phyloP scores from a whole-genome alignment of 2,329 filamentous ascomycete genomes.

The Boeremia lycopersici region DNA sequence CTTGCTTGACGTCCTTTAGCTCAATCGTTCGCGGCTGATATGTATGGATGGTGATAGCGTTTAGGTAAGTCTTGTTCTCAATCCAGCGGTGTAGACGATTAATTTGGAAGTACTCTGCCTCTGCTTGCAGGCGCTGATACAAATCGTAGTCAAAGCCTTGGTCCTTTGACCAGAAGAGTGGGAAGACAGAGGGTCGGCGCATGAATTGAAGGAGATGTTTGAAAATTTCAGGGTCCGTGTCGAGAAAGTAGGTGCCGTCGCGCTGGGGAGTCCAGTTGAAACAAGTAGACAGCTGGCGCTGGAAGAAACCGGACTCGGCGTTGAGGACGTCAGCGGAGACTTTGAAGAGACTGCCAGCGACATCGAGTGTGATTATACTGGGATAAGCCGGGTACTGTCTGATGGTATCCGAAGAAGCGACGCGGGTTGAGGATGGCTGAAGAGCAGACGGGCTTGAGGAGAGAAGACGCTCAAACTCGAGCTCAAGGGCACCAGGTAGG shows the following conservation, averaged over 20 bases:
- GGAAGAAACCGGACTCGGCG: constrained; percentile 18
- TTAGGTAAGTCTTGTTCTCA: constrained; percentile 24
- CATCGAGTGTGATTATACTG: constrained; percentile 19
- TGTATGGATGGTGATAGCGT: constrained; percentile 22
- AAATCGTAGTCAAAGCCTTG: constrained; percentile 43
- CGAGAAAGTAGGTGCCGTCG: constrained; percentile 48
- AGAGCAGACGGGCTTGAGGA: neutral
- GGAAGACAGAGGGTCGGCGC: constrained; percentile 23
- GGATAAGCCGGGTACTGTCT: neutral
- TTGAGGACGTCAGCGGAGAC: constrained; percentile 11
- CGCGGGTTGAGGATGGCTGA: neutral
- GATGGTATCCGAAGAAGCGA: neutral
- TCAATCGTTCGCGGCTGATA: neutral
- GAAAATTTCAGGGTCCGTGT: constrained; percentile 47
- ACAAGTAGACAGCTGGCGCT: constrained; percentile 1
- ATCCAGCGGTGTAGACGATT: constrained; percentile 42
- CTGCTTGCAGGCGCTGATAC: constrained; percentile 41
- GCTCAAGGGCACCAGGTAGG: neutral
- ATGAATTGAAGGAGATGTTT: constrained; percentile 28
- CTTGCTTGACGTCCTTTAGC: neutral
- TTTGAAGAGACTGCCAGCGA: constrained; percentile 24
- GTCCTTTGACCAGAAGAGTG: constrained; percentile 43
- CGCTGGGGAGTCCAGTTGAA: constrained; percentile 13
- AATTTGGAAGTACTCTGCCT: constrained; percentile 47
- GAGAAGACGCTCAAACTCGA: neutral